A percentile compares a stretch with the other conserved stretches of the same genome.
Conservation (phyloP, 2,329 filamentous ascomycete species). For the Onygenales sp. region DNA sequence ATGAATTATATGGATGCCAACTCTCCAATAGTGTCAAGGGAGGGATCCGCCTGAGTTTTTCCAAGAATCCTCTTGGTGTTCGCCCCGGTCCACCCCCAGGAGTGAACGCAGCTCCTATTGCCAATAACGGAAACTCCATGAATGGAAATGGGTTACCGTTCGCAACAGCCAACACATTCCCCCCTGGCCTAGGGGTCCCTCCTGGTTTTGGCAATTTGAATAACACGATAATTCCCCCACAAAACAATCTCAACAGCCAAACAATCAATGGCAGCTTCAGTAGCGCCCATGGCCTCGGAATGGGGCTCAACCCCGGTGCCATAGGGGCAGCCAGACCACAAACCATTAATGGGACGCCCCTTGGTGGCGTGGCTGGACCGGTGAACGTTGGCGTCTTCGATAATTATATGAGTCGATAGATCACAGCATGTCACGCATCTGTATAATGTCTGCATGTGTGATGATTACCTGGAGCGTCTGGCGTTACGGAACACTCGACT, state of each 20-base stretch:
- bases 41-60: constrained; percentile 91
- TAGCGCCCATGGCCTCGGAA: constrained; percentile 28
- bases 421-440: constrained; percentile 8
- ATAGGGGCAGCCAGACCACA: background rate
- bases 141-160: constrained; percentile 50
- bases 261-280: constrained; percentile 24
- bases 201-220: constrained; percentile 50
- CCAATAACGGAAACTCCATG: constrained; percentile 33
- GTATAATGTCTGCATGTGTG: constrained; percentile 35
- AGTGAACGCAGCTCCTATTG: constrained; percentile 39
- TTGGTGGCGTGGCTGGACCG: constrained; percentile 4
- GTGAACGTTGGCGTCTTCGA: constrained; percentile 24
- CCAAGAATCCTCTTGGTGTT: constrained; percentile 92
- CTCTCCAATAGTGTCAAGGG: constrained; percentile 90
- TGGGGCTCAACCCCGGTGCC: constrained; percentile 19
- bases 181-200: constrained; percentile 68
- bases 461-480: constrained; percentile 31
- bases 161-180: constrained; percentile 62
- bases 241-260: constrained; percentile 19
- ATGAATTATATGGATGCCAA: constrained; percentile 77
- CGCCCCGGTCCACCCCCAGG: constrained; percentile 61
- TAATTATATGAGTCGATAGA: constrained; percentile 40
- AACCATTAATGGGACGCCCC: background rate
- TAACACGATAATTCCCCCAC: constrained; percentile 19
- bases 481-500: constrained; percentile 29